Evolutionary conservation across 2,329 filamentous ascomycete genomes (phyloP).

Genomic region (Exophiala lecanii-corni): DNA sequence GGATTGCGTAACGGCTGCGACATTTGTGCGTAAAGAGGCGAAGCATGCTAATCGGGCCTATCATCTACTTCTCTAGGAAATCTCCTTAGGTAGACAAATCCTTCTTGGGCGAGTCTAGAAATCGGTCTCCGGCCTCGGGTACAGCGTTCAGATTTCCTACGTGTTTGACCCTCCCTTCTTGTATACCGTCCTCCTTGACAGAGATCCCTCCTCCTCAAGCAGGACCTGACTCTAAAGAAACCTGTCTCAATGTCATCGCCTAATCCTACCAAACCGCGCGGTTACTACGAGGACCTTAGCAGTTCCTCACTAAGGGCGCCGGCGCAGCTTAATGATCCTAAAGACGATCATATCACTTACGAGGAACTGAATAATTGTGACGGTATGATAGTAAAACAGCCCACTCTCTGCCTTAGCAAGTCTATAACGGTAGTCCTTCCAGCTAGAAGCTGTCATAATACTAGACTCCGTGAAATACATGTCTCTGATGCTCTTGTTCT

Average conservation of each 20-base stretch:
- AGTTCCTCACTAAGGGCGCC: slow-evolving; percentile 1
- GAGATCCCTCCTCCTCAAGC: slow-evolving; percentile 1
- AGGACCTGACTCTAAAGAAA: slow-evolving; percentile 2
- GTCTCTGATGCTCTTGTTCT: slow-evolving; percentile 6
- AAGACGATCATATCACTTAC: slow-evolving; percentile 4
- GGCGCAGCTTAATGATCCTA: slow-evolving; percentile 2
- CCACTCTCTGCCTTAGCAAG: slow-evolving; percentile 5
- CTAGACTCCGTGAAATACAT: slow-evolving; percentile 6
- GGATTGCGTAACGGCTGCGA: slow-evolving; percentile 1
- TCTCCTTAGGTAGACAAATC: not conserved
- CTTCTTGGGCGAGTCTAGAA: not conserved
- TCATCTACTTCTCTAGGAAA: not conserved
- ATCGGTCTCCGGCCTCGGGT: not conserved
- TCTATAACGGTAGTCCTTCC: slow-evolving; percentile 6
- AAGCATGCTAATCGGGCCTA: slow-evolving; percentile 1
- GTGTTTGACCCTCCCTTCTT: not conserved
- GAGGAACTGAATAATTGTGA: slow-evolving; percentile 1
- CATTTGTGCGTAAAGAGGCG: slow-evolving; percentile 3
- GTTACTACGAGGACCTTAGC: not conserved
- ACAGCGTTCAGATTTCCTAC: slow-evolving; percentile 1
- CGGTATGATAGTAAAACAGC: not conserved
- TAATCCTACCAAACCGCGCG: slow-evolving; percentile 1
- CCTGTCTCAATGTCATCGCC: slow-evolving; percentile 2
- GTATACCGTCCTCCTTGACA: slow-evolving; percentile 2
- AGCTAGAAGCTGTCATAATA: slow-evolving; percentile 6